Evolutionary conservation across 2,329 filamentous ascomycete species (phyloP), one percentile per base, ranked within the genome.

Genomic region (Hortaea sp.): DNA sequence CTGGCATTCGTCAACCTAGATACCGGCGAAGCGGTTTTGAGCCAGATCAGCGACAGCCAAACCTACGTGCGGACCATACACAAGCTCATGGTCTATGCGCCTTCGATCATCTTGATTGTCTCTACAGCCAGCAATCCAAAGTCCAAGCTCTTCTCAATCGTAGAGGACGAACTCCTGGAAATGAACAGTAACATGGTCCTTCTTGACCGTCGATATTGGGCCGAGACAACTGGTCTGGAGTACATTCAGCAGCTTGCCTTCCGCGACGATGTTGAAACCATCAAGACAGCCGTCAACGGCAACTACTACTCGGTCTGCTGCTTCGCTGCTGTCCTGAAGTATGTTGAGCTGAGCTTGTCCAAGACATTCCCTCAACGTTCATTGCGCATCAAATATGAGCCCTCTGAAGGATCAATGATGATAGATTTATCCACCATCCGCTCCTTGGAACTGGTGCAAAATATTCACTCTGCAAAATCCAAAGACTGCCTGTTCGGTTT

Each of bases 391-490:
- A 83, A 81, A 52, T 95, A 94, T 55, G 83, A 90, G 57, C 84
- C 88, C 1, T 88, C 88, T 0, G 86, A 94, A 60, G 85, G 90
- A 27, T 86, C 88, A 0, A 95, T 97, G 89, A 87, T 94, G 78
- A 94, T 97, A 56, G 90, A 95, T 58, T 75, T 92, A 2, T 84
- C 87, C 0, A 94, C 89, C 0, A 87, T 95, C 29, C 77, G 82
- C 34, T 88, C 88, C 0, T 72, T 98, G 3, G 92, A 98, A 63
- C 74, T 98, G 5, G 84, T 97, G 28, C 88, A 95, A 57, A 98
- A 95, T 54, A 61, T 89, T 0, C 81, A 85, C 9, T 81, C 84
- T 54, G 60, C 80, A 0, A 88, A 84, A 54, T 94, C 88, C 0
- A 86, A 81, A 52, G 79, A 90, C 35, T 90, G 84, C 53, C 70